Evolutionary conservation across 1,139 yeast species (phyloP), one percentile per base, ranked within the genome.

Genomic region (Groenewaldozyma auringiensis): DNA sequence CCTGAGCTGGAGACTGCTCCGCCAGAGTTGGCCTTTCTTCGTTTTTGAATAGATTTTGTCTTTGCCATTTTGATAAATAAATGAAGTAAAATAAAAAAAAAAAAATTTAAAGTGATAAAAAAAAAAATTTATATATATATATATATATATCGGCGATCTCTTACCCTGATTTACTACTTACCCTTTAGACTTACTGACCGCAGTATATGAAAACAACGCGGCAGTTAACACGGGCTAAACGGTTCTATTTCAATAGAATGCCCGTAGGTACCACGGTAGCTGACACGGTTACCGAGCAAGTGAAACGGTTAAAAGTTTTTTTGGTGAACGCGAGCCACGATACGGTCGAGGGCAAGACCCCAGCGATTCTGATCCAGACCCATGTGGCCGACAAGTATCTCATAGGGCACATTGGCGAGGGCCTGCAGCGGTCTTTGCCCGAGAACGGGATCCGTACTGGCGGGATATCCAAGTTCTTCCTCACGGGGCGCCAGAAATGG

Each of bases 351-450:
- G 71, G 79, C 2, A 64, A 67, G 33, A 79, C 77, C 47, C 89
- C 94, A 0, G 64, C 81, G 18, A 55, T 84, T 13, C 64, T 79
- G 62, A 61, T 84, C 11, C 74, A 70, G 44, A 66, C 76, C 0
- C 62, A 63, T 2, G 67, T 65, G 50, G 77, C 92, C 9, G 72
- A 73, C 43, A 69, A 81, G 48, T 85, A 81, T 56, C 65, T 88
- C 40, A 75, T 92, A 60, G 98, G 98, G 1, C 79, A 81, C 47
- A 65, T 86, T 2, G 78, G 94, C 3, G 96, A 88, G 60, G 97
- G 97, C 1, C 67, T 88, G 0, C 98, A 92, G 61, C 70, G 98
- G 54, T 62, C 79, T 21, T 69, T 75, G 50, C 66, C 80, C 18
- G 74, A 74, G 38, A 55, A 60, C 32, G 58, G 56, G 34, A 50